phyloP scores from a whole-genome alignment of 1,284 basidiomycete species.

The Xerocomus minutiporus region DNA sequence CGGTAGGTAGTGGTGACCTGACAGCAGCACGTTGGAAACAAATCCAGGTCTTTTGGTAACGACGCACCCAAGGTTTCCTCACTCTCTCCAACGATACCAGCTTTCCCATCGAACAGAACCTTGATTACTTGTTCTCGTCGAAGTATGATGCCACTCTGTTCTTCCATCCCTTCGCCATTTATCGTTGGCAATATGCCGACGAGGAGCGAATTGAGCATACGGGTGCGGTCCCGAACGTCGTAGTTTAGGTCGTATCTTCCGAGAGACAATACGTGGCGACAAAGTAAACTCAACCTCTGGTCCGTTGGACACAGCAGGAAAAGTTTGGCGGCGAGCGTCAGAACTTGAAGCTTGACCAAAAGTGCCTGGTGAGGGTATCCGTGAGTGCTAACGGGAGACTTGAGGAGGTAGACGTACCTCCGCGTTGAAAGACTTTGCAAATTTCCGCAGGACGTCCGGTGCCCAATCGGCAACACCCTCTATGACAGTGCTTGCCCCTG shows the following conservation, averaged over 20 bases:
- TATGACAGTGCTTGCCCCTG: conserved; percentile 35
- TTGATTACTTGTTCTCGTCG: conserved; percentile 76
- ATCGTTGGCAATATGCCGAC: conserved; percentile 36
- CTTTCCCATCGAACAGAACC: conserved; percentile 75
- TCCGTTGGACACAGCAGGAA: conserved; percentile 63
- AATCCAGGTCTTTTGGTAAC: not conserved
- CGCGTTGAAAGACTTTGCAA: conserved; percentile 64
- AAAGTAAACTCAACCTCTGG: conserved; percentile 49
- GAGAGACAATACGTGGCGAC: conserved; percentile 74
- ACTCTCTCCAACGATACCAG: conserved; percentile 37
- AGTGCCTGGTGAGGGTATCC: conserved; percentile 42
- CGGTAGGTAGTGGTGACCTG: conserved; percentile 41
- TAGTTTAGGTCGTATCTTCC: conserved; percentile 85
- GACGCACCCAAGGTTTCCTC: conserved; percentile 28
- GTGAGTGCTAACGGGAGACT: not conserved
- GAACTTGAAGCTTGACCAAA: conserved; percentile 73
- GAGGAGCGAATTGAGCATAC: conserved; percentile 74
- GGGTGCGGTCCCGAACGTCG: conserved; percentile 83
- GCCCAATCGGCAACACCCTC: conserved; percentile 67
- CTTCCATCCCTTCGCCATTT: conserved; percentile 26
- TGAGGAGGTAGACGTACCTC: conserved; percentile 48
- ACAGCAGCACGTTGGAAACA: conserved; percentile 1
- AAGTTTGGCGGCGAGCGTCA: conserved; percentile 82
- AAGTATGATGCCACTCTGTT: conserved; percentile 68
- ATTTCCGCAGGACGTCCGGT: conserved; percentile 78